phyloP scores from a whole-genome alignment of 1,284 basidiomycete genomes.

The Apiotrichum akiyoshidainum region DNA sequence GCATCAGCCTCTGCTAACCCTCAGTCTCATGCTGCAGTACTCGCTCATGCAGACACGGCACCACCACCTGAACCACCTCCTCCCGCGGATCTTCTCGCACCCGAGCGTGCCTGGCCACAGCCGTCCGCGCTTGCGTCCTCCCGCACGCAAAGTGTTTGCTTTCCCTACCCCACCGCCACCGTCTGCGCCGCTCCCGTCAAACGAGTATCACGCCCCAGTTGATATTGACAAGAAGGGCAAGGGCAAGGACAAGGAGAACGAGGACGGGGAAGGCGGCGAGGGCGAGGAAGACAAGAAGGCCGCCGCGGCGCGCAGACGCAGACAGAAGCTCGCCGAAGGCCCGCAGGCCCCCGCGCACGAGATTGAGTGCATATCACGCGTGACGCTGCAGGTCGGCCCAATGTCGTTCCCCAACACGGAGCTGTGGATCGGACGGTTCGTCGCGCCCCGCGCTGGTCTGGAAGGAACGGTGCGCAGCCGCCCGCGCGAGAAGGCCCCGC shows the following conservation, averaged over 20 bases:
- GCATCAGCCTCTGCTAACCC: no score
- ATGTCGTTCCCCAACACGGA: conserved; percentile 43
- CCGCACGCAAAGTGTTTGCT: conserved; percentile 33
- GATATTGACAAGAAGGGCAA: conserved; percentile 7
- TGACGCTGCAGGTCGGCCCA: conserved; percentile 40
- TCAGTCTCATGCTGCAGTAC: conserved; percentile 40
- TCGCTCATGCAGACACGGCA: conserved; percentile 40
- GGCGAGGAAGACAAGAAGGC: conserved; percentile 8
- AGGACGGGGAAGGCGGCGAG: conserved; percentile 2
- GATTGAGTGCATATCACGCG: conserved; percentile 44
- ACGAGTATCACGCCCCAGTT: conserved; percentile 20
- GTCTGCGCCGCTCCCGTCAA: conserved; percentile 25
- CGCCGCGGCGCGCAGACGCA: conserved; percentile 5
- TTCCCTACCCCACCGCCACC: conserved; percentile 39
- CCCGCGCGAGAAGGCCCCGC: conserved; percentile 4
- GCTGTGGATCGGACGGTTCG: conserved; percentile 47
- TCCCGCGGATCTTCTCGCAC: conserved; percentile 46
- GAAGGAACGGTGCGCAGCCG: conserved; percentile 14
- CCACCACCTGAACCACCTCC: conserved; percentile 39
- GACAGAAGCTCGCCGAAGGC: conserved; percentile 17
- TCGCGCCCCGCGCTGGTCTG: conserved; percentile 26
- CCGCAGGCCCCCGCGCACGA: conserved; percentile 41
- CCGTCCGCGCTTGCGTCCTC: conserved; percentile 34
- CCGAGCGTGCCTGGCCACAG: conserved; percentile 41
- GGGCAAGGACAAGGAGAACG: conserved; percentile 5